These are phyloP conservation scores for Colletotrichum sp. DNA, from an alignment of 2,329 filamentous ascomycete species.

Conservation along the genomic window DNA sequence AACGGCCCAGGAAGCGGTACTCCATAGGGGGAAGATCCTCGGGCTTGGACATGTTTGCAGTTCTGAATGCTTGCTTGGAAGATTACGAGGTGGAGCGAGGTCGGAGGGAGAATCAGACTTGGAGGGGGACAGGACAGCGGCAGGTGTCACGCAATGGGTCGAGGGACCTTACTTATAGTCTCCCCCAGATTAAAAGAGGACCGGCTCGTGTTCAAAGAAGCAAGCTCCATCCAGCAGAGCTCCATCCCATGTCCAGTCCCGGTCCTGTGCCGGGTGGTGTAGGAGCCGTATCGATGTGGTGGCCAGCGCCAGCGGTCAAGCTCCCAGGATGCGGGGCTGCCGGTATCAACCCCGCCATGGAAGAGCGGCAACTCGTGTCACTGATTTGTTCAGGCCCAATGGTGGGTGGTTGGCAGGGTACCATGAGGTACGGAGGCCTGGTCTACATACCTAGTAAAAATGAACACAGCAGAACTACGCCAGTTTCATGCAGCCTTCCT, in stretches of 20 bases:
- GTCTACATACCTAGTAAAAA: neutral
- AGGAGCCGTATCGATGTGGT: neutral
- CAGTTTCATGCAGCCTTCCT: slow-evolving; percentile 2
- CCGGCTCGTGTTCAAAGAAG: neutral
- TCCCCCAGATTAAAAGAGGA: neutral
- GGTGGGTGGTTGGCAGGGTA: neutral
- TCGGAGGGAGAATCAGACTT: neutral
- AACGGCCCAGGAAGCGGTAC: slow-evolving; percentile 73
- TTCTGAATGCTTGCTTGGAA: neutral
- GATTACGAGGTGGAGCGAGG: neutral
- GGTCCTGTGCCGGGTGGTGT: neutral
- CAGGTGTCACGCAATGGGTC: neutral
- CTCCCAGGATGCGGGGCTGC: slow-evolving; percentile 8
- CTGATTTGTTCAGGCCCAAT: neutral
- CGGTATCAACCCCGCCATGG: slow-evolving; percentile 6
- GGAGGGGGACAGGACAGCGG: neutral
- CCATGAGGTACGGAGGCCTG: neutral
- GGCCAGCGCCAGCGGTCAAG: neutral
- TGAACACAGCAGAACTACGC: neutral
- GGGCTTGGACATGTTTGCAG: slow-evolving; percentile 40
- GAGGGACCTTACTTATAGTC: slow-evolving; percentile 19
- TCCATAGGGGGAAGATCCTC: slow-evolving; percentile 61
- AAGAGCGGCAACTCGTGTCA: slow-evolving; percentile 9
- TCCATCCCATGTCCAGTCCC: neutral
- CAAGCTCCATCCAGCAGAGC: slow-evolving; percentile 10